These are phyloP conservation scores for Hylodesmum podocarpum DNA, from an alignment of 306 rosid genomes.

Conservation along the genomic window DNA sequence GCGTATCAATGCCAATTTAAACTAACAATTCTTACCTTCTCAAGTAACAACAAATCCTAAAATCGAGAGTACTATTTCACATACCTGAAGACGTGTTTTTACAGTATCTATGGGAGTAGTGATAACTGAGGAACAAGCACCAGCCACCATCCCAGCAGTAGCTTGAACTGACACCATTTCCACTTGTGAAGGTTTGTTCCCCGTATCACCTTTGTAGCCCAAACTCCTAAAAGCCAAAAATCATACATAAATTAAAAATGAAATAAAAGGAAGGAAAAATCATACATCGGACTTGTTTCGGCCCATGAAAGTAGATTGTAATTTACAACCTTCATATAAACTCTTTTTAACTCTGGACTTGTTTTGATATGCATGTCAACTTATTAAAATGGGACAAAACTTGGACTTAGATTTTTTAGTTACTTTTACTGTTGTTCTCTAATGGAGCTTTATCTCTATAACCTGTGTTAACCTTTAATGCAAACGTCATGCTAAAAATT, in stretches of 20 bases:
- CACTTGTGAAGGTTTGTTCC: constrained; percentile 71
- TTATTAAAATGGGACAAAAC: not conserved
- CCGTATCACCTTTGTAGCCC: constrained; percentile 56
- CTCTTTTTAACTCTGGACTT: not conserved
- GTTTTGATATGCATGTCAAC: not conserved
- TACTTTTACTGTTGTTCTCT: no score
- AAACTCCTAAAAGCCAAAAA: constrained; percentile 50
- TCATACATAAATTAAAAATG: not conserved
- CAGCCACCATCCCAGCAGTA: constrained; percentile 80
- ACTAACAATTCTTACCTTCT: not conserved
- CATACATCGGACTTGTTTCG: not conserved
- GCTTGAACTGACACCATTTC: constrained; percentile 83
- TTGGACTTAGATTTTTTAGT: no score
- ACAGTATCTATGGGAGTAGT: constrained; percentile 90
- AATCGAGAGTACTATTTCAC: not conserved
- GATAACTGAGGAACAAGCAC: constrained; percentile 78
- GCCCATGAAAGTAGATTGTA: not conserved
- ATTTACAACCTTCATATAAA: not conserved
- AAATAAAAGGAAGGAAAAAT: not conserved
- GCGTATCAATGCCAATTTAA: not conserved
- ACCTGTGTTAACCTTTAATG: no score
- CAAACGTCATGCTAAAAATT: not conserved
- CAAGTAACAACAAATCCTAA: not conserved
- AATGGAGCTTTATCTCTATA: no score
- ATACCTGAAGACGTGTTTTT: constrained; percentile 90